Conservation (phyloP, 2,329 filamentous ascomycete species). For the Fusarium tuaranense region DNA sequence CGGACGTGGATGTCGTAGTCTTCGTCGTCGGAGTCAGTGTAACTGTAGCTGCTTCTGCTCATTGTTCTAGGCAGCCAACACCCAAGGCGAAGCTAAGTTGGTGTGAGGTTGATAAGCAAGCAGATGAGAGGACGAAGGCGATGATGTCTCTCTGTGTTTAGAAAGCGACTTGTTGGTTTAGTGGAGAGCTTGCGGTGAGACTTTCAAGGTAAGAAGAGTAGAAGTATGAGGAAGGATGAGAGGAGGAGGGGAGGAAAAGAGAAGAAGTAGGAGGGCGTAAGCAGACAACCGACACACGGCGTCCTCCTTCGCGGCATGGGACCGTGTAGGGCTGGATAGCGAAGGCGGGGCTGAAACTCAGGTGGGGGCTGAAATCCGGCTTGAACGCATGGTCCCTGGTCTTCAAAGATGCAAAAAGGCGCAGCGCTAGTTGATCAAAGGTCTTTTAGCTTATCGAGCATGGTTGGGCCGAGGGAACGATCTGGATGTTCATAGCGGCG, state of each 20-base stretch:
- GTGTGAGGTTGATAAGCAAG: neutral
- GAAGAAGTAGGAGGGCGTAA: constrained; percentile 8
- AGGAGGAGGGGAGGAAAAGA: constrained; percentile 6
- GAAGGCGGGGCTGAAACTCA: constrained; percentile 32
- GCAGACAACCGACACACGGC: constrained; percentile 4
- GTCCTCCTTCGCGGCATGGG: constrained; percentile 4
- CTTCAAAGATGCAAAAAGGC: neutral
- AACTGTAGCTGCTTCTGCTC: constrained; percentile 55
- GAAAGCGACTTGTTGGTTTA: neutral
- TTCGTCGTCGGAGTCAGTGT: constrained; percentile 60
- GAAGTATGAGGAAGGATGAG: neutral
- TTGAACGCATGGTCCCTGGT: constrained; percentile 16
- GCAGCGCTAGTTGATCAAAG: constrained; percentile 3
- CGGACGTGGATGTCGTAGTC: constrained; percentile 65
- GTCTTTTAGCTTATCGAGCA: neutral
- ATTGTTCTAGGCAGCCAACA: constrained; percentile 36
- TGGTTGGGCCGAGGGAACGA: neutral
- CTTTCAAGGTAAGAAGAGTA: neutral
- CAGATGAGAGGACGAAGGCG: neutral
- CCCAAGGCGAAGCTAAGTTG: neutral
- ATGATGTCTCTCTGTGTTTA: neutral
- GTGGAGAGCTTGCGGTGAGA: neutral
- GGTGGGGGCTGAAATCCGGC: constrained; percentile 27
- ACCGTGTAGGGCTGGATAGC: constrained; percentile 40
- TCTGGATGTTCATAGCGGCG: neutral